A percentile compares a stretch with the other conserved stretches of the same genome.
Conservation (phyloP, 805 yeast genomes). For the Lipomyces sp. region DNA sequence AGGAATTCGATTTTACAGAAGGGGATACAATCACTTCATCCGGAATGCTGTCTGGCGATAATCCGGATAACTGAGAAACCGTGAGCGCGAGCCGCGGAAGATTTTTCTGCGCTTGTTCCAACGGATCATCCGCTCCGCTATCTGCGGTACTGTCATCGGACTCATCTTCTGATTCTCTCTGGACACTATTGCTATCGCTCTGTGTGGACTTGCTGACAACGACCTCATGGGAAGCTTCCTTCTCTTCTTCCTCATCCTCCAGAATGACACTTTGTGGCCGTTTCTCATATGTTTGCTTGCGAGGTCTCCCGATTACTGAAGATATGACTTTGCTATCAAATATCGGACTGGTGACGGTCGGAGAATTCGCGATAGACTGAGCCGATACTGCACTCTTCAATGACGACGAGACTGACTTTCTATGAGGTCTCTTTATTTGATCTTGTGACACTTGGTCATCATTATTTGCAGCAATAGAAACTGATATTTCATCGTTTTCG, state of each 20-base stretch:
- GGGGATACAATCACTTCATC: neutral
- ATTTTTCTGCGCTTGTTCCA: constrained; percentile 19
- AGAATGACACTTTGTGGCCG: constrained; percentile 19
- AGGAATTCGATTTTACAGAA: neutral
- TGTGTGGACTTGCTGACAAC: neutral
- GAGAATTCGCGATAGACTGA: neutral
- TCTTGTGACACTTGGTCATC: neutral
- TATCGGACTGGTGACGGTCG: constrained; percentile 6
- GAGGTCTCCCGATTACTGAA: neutral
- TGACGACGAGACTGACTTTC: constrained; percentile 5
- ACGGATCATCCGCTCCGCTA: constrained; percentile 3
- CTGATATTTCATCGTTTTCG: neutral
- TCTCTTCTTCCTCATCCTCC: constrained; percentile 17
- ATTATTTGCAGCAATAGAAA: neutral
- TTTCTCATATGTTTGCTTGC: neutral
- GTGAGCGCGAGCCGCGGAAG: constrained; percentile 24
- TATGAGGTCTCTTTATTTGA: neutral
- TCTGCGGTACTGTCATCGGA: neutral
- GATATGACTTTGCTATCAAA: neutral
- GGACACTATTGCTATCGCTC: neutral
- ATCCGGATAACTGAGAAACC: constrained; percentile 10
- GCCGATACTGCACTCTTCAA: neutral
- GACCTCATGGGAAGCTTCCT: neutral
- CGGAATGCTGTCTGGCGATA: constrained; percentile 4
- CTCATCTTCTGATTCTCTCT: neutral